These are phyloP conservation scores for Logfia minima DNA, from an alignment of 129 eudicot genomes.

Conservation along the genomic window DNA sequence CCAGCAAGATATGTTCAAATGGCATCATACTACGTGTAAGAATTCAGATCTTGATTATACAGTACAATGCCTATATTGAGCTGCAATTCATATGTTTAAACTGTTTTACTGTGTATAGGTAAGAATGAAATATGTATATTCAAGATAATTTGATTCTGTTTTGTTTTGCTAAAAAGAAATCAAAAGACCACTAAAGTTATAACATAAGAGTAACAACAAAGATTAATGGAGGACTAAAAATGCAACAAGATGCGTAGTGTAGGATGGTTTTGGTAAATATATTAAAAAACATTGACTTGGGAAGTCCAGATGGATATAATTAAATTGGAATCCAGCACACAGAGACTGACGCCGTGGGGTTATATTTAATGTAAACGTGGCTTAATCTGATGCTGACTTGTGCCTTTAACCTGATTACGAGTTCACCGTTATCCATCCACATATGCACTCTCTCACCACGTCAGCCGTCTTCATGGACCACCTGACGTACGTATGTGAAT, in stretches of 20 bases:
- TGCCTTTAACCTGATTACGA: constrained; percentile 7
- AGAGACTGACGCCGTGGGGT: constrained; percentile 15
- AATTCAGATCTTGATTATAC: too few relatives aligned
- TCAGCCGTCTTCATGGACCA: constrained; percentile 21
- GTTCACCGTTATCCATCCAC: constrained; percentile 22
- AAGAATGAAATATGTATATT: background rate
- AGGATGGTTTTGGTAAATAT: background rate
- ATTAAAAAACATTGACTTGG: background rate
- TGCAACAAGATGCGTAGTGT: background rate
- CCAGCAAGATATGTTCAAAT: constrained; percentile 1
- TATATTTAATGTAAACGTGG: constrained; percentile 9
- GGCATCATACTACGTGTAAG: too few relatives aligned
- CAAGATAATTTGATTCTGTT: too few relatives aligned
- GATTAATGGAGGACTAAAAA: background rate
- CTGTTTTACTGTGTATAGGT: background rate
- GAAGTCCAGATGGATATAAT: background rate
- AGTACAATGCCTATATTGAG: background rate
- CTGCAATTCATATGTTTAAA: background rate
- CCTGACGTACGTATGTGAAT: background rate
- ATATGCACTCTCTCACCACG: background rate
- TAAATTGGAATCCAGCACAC: constrained; percentile 13
- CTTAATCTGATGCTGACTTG: constrained; percentile 20
- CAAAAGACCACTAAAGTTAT: background rate
- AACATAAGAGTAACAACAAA: background rate
- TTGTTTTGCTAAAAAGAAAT: too few relatives aligned